Base-by-base conservation (phyloP, 2,329 filamentous ascomycete genomes). In the Parascedosporium putredinis region DNA sequence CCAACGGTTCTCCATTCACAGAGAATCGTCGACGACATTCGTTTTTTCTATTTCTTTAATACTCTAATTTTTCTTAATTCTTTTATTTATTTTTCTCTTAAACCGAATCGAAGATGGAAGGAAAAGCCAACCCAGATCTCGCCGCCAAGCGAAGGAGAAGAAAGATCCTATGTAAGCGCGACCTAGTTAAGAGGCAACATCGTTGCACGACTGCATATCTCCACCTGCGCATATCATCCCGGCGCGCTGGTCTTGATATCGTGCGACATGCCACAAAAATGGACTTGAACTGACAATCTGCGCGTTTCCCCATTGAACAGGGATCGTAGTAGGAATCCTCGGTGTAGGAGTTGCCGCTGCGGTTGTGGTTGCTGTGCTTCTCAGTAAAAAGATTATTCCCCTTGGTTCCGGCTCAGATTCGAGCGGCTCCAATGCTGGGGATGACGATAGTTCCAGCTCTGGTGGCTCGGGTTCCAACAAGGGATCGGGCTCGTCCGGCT, bases 381-480 rank as follows among this genome's bases (percentile, higher is more conserved):
- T 42, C 38, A 42, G 38, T 42, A 42, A 42, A 42, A 42, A 42
- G 38, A 42, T 42, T 20, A 42, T 42, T 42, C 38, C 38, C 38
- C 38, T 42, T 42, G 38, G 38, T 42, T 16, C 16, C 38, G 23
- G 23, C 16, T 42, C 38, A 3, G 38, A 42, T 10, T 42, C 38
- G 38, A 20, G 16, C 20, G 38, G 20, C 38, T 4, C 38, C 38
- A 20, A n/a, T n/a, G n/a, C n/a, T n/a, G n/a, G 16, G 8, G 38
- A 16, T 42, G 38, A 42, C 18, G 38, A 42, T 20, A 42, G 38
- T 20, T 42, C 38, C 20, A 20, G 38, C 38, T 20, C 16, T 20
- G 38, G 38, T 10, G 38, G 38, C 18, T 31, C 47, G 16, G 47
- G 47, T 29, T 49, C 47, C 2, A 20, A 12, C 5, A n/a, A n/a